Base-by-base conservation (phyloP, 176 grass and related monocot species). In the Carex cristatella region DNA sequence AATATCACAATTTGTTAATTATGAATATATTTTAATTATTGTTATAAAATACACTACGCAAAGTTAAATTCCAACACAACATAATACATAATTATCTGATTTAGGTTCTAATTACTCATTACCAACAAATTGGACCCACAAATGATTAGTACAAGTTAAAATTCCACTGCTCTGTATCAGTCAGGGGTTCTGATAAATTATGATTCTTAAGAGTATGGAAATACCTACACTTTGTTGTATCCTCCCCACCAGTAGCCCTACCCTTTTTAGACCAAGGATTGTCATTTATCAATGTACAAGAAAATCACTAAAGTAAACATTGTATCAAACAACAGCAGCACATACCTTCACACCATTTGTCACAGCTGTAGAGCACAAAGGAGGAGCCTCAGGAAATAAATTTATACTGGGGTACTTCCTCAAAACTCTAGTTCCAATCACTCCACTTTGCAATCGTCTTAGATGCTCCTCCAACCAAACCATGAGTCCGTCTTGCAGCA, bases 391-490 rank as follows among this genome's bases (percentile, higher is more conserved):
- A 79, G 91, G 96, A 91, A 86, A 95, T 85, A 99, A 87, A 64
- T 91, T 90, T 61, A 99, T 92, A 90, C 88, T 90, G 81, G 85
- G 88, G n/a, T 11, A 82, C 14, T 40, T 79, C 56, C 38, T 69
- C 32, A 87, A 65, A 30, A 81, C 46, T 77, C 90, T 90, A 60
- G 86, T 91, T 44, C 87, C 87, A 67, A 99, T 92, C 78, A 95
- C 87, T 72, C 96, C 91, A 87, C 83, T 88, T 88, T 94, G 85
- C 67, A 99, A 73, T 44, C 91, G 89, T 63, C 90, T 92, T 12
- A 88, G 87, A 61, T 99, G 93, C 69, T 99, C 93, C 89, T 99
- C 96, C 51, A 99, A 94, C 96, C 96, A 99, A 86, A 95, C 64
- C 85, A 99, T 87, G 27, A 99, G 80, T 79, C 89, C 96, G 69